Percentiles rank a stretch among this genome's conserved stretches.
Evolutionary conservation across 805 yeast genomes (phyloP).

Genomic region (Schwanniomyces polymorphus): DNA sequence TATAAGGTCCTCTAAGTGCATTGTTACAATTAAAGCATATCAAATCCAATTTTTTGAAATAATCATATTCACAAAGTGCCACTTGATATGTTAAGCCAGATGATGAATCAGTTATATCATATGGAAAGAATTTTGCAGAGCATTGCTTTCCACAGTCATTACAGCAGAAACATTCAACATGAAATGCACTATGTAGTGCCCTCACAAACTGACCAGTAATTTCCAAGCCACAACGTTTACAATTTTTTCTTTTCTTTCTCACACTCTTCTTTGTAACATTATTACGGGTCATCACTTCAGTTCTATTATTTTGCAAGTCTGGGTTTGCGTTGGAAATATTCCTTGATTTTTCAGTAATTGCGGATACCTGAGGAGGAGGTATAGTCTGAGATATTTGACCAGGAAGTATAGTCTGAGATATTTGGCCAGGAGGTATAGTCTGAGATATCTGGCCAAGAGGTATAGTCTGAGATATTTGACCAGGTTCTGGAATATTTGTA

Average conservation of each 20-base stretch:
- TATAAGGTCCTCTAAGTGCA: slow-evolving; percentile 89
- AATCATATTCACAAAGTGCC: slow-evolving; percentile 88
- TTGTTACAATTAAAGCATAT: slow-evolving; percentile 84
- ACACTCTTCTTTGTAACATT: slow-evolving; percentile 11
- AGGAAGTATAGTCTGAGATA: not conserved
- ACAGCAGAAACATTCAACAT: slow-evolving; percentile 86
- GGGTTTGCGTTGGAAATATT: not conserved
- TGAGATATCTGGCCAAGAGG: not conserved
- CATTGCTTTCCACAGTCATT: slow-evolving; percentile 80
- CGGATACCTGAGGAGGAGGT: not conserved
- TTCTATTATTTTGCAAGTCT: not conserved
- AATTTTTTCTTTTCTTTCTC: slow-evolving; percentile 26
- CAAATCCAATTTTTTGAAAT: slow-evolving; percentile 79
- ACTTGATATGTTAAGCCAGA: slow-evolving; percentile 25
- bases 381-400: too few relatives aligned
- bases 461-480: not conserved
- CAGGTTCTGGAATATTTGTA: not conserved
- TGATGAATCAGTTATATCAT: slow-evolving; percentile 51
- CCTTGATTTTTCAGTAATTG: not conserved
- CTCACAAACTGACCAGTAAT: slow-evolving; percentile 75
- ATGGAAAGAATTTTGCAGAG: slow-evolving; percentile 86
- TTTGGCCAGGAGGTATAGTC: not conserved
- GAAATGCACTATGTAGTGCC: slow-evolving; percentile 78
- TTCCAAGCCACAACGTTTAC: slow-evolving; percentile 36
- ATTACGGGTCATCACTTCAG: slow-evolving; percentile 1